phyloP scores from a whole-genome alignment of 1,139 yeast species.

The Saccharomyces hybrid region DNA sequence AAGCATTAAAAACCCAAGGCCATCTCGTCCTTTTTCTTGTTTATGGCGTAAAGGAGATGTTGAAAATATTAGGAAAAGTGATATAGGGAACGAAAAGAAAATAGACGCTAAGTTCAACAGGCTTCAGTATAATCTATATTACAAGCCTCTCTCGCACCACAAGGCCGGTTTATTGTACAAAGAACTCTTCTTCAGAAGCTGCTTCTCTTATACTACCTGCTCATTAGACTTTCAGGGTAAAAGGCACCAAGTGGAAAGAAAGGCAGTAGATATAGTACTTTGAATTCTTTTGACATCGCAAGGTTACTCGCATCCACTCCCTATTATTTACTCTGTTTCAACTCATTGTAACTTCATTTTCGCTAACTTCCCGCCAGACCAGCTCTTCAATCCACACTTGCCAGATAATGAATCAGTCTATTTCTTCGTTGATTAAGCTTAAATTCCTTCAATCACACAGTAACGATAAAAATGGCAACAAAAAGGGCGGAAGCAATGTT shows the following conservation, averaged over 20 bases:
- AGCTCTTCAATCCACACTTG: neutral
- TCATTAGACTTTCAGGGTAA: neutral
- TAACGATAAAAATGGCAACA: neutral
- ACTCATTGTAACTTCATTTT: neutral
- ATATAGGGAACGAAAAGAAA: neutral
- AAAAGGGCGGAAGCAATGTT: neutral
- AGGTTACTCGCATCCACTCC: neutral
- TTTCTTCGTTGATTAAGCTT: neutral
- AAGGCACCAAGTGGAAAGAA: neutral
- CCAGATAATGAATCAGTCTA: neutral
- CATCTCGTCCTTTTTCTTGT: neutral
- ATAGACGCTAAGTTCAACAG: neutral
- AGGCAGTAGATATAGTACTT: neutral
- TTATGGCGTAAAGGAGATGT: neutral
- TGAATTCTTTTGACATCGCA: neutral
- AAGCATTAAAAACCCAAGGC: neutral
- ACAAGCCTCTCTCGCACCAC: neutral
- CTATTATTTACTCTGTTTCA: neutral
- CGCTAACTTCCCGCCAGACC: neutral
- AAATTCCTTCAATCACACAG: neutral
- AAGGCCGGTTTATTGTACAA: neutral
- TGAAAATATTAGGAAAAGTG: neutral
- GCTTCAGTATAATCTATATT: neutral
- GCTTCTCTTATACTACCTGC: neutral
- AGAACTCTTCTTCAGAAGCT: neutral